A percentile compares a stretch with the other conserved stretches of the same genome.
These are phyloP conservation scores for Pyrenochaeta sp. DNA, from an alignment of 2,329 filamentous ascomycete species.

Conservation along the genomic window DNA sequence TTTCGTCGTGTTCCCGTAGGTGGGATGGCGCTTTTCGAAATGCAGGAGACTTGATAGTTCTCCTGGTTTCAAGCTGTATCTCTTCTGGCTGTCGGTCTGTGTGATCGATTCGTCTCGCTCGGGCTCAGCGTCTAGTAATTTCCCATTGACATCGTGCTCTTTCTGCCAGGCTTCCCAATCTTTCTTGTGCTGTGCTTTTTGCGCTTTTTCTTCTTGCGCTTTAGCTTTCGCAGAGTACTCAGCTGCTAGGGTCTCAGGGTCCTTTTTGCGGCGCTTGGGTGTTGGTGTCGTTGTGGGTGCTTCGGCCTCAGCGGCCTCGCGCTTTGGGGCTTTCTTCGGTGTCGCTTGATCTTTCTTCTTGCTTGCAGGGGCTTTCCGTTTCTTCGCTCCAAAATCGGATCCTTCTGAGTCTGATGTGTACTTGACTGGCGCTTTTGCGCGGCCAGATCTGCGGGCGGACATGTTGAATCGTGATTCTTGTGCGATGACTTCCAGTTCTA, in stretches of 20 bases:
- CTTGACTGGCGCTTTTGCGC: conserved; percentile 24
- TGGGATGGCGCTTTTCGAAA: conserved; percentile 18
- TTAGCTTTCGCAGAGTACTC: conserved; percentile 3
- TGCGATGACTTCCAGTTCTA: not conserved
- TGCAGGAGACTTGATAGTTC: conserved; percentile 10
- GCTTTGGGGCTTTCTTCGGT: not conserved
- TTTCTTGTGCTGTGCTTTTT: conserved; percentile 9
- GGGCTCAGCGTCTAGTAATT: conserved; percentile 12
- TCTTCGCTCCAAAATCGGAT: conserved; percentile 20
- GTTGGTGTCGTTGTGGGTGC: not conserved
- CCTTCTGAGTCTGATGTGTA: conserved; percentile 22
- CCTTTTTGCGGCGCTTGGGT: conserved; percentile 18
- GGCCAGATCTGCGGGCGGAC: conserved; percentile 20
- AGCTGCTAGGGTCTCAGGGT: not conserved
- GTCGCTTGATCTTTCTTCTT: not conserved
- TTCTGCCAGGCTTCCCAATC: conserved; percentile 13
- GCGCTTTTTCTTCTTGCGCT: conserved; percentile 6
- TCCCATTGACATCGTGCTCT: not conserved
- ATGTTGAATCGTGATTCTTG: conserved; percentile 4
- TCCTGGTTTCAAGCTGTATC: conserved; percentile 22
- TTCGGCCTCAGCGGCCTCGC: not conserved
- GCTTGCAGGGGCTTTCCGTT: conserved; percentile 4
- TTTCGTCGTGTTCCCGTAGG: conserved; percentile 16
- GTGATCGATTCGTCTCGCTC: conserved; percentile 14
- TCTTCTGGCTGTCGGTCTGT: conserved; percentile 19